phyloP scores from a whole-genome alignment of 306 rosid genomes.

The Malus sieversii region DNA sequence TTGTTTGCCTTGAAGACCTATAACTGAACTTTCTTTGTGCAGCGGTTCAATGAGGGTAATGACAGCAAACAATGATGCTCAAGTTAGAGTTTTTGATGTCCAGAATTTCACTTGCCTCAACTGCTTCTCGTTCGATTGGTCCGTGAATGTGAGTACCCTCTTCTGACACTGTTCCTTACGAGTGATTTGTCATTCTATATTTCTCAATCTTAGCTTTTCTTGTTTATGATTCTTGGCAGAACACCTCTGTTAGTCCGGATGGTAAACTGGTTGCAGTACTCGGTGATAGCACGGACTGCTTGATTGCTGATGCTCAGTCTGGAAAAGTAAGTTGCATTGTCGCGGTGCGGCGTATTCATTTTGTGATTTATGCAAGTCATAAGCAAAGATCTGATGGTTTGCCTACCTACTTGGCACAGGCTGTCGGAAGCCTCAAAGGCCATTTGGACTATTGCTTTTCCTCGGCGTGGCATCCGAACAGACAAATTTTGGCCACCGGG shows the following conservation, averaged over 20 bases:
- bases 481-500: constrained; percentile 77
- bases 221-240: constrained; percentile 33
- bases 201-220: neutral
- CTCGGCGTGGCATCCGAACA: constrained; percentile 97
- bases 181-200: neutral
- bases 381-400: neutral
- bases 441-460: constrained; percentile 88
- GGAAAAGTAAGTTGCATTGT: constrained; percentile 43
- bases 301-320: constrained; percentile 62
- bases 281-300: constrained; percentile 79
- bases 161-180: neutral
- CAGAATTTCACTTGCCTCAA: constrained; percentile 55
- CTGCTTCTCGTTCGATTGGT: constrained; percentile 73
- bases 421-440: constrained; percentile 58
- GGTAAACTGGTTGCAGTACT: constrained; percentile 76
- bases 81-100: constrained; percentile 60
- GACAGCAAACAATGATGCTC: constrained; percentile 84
- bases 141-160: constrained; percentile 76
- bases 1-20: neutral
- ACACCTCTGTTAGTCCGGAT: constrained; percentile 71
- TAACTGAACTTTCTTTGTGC: constrained; percentile 24
- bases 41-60: constrained; percentile 68
- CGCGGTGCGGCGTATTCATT: neutral
- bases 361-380: neutral
- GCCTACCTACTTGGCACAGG: constrained; percentile 23